Percentiles rank a stretch among this genome's conserved stretches.
phyloP scores from a whole-genome alignment of 176 grass and related monocot genomes.

The Rhynchospora tenuis region DNA sequence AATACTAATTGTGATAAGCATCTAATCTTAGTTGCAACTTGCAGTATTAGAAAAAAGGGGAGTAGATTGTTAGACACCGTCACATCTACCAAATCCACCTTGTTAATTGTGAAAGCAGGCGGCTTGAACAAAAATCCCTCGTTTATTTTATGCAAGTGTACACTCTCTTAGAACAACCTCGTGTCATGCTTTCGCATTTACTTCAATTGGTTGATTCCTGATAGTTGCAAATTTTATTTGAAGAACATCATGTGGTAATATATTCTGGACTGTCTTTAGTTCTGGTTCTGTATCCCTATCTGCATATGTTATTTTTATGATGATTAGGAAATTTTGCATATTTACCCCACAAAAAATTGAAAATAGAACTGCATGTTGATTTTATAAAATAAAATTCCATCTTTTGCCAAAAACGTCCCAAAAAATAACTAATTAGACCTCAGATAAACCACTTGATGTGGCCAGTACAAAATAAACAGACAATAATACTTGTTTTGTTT shows the following conservation, averaged over 20 bases:
- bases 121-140: neutral
- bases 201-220: neutral
- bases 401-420: neutral
- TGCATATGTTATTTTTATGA: neutral
- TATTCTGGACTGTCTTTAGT: slow-evolving; percentile 1
- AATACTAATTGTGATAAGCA: neutral
- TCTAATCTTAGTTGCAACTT: neutral
- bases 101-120: neutral
- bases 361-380: neutral
- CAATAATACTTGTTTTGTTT: slow-evolving; percentile 1
- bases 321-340: neutral
- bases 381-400: neutral
- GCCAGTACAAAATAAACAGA: neutral
- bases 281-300: neutral
- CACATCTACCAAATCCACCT: slow-evolving; percentile 25
- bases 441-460: neutral
- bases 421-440: neutral
- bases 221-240: neutral
- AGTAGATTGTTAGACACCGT: slow-evolving; percentile 8
- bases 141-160: neutral
- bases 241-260: slow-evolving; percentile 1
- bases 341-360: neutral
- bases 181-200: slow-evolving; percentile 12
- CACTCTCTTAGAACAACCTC: neutral
- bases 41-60: neutral